Percentiles rank a stretch among this genome's conserved stretches.
These are phyloP conservation scores for Zymoseptoria crescenta DNA, from an alignment of 2,329 filamentous ascomycete genomes.

Conservation along the genomic window DNA sequence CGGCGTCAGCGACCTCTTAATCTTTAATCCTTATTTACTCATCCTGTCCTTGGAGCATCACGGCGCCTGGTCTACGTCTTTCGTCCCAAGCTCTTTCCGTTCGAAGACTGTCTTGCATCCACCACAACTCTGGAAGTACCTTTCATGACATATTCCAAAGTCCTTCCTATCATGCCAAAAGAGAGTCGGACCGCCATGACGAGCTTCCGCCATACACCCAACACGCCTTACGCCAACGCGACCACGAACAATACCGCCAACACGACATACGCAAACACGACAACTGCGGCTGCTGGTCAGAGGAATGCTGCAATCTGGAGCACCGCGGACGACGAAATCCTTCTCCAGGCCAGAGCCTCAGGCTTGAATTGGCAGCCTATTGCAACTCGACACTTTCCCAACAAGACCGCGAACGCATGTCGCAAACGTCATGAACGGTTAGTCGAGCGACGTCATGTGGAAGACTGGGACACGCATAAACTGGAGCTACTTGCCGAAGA, in stretches of 20 bases:
- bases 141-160: constrained; percentile 22
- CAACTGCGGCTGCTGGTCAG: constrained; percentile 25
- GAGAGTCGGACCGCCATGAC: constrained; percentile 28
- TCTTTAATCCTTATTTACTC: constrained; percentile 15
- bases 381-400: constrained; percentile 65
- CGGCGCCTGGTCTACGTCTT: constrained; percentile 9
- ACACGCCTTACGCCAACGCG: constrained; percentile 24
- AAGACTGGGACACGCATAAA: constrained; percentile 72
- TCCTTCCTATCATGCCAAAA: constrained; percentile 39
- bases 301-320: constrained; percentile 53
- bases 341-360: constrained; percentile 63
- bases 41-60: constrained; percentile 20
- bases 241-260: background rate
- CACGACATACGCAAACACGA: constrained; percentile 12
- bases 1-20: constrained; percentile 14
- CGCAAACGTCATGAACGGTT: constrained; percentile 81
- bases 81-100: background rate
- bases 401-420: constrained; percentile 73
- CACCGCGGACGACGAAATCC: constrained; percentile 62
- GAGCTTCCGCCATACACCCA: constrained; percentile 21
- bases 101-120: constrained; percentile 3
- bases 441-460: constrained; percentile 63
- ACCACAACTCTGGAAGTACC: constrained; percentile 5
- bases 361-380: constrained; percentile 81
- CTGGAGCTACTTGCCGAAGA: constrained; percentile 66